Conservation (phyloP, 257 asterid species). For the Catharanthus roseus region DNA sequence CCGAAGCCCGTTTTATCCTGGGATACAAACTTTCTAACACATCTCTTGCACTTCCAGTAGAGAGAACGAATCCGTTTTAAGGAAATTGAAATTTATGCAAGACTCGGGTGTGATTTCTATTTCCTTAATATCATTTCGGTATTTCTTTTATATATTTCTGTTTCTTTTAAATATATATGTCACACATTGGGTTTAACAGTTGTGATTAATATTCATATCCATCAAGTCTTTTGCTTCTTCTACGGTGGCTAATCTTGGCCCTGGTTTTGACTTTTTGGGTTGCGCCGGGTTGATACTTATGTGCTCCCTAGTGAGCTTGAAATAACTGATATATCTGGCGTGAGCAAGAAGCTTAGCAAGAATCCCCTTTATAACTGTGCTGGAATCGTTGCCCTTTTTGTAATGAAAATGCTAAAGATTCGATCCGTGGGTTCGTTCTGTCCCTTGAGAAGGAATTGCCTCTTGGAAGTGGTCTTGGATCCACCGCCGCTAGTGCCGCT, state of each 20-base stretch:
- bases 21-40: too few relatives aligned
- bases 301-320: conserved; percentile 62
- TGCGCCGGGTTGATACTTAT: conserved; percentile 67
- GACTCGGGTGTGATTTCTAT: too few relatives aligned
- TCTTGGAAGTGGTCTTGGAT: conserved; percentile 83
- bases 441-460: conserved; percentile 90
- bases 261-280: conserved; percentile 84
- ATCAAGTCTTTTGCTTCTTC: conserved; percentile 31
- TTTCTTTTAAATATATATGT: too few relatives aligned
- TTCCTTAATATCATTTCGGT: too few relatives aligned
- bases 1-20: too few relatives aligned
- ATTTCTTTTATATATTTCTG: too few relatives aligned
- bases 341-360: conserved; percentile 54
- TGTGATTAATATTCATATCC: too few relatives aligned
- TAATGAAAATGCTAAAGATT: conserved; percentile 69
- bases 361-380: conserved; percentile 78
- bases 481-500: conserved; percentile 94
- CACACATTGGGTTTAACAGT: too few relatives aligned
- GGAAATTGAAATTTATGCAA: too few relatives aligned
- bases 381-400: conserved; percentile 77
- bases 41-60: too few relatives aligned
- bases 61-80: too few relatives aligned
- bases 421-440: conserved; percentile 73
- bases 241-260: conserved; percentile 78
- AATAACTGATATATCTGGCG: conserved; percentile 63